A percentile compares a stretch with the other conserved stretches of the same genome.
These are phyloP conservation scores for Apiotrichum porosum DNA, from an alignment of 1,284 basidiomycete species.

Conservation along the genomic window DNA sequence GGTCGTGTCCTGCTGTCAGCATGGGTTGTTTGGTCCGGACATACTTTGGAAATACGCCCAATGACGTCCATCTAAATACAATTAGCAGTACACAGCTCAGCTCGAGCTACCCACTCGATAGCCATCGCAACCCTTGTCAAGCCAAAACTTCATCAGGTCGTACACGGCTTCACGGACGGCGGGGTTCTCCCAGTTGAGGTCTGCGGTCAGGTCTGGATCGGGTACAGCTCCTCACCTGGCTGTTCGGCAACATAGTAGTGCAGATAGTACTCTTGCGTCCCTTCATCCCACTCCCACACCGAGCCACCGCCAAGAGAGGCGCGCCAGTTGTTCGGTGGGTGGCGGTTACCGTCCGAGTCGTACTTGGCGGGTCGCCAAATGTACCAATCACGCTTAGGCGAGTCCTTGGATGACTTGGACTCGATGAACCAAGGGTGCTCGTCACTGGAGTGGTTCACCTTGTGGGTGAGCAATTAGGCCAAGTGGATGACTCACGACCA, in stretches of 20 bases:
- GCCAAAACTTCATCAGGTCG: slow-evolving; percentile 51
- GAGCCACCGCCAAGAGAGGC: slow-evolving; percentile 46
- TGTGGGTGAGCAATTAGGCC: no score
- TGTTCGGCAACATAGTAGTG: slow-evolving; percentile 42
- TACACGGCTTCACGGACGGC: slow-evolving; percentile 42
- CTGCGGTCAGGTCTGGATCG: no score
- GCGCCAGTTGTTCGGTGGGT: slow-evolving; percentile 52
- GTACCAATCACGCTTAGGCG: slow-evolving; percentile 52
- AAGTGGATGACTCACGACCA: no score
- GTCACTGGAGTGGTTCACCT: slow-evolving; percentile 53
- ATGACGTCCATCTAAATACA: not conserved
- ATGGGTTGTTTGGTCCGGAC: no score
- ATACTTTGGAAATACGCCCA: slow-evolving; percentile 1
- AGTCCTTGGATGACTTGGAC: slow-evolving; percentile 40
- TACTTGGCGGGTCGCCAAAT: slow-evolving; percentile 47
- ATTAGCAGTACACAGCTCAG: no score
- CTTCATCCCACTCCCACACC: slow-evolving; percentile 51
- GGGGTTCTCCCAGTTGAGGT: slow-evolving; percentile 49
- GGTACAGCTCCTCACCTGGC: no score
- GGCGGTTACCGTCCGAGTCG: slow-evolving; percentile 33
- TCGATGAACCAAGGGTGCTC: slow-evolving; percentile 32
- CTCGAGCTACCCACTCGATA: no score
- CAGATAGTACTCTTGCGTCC: slow-evolving; percentile 48
- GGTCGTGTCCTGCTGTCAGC: slow-evolving; percentile 56
- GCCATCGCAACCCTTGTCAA: slow-evolving; percentile 50